phyloP scores from a whole-genome alignment of 208 protist genomes.

The Spironucleus salmonicida region DNA sequence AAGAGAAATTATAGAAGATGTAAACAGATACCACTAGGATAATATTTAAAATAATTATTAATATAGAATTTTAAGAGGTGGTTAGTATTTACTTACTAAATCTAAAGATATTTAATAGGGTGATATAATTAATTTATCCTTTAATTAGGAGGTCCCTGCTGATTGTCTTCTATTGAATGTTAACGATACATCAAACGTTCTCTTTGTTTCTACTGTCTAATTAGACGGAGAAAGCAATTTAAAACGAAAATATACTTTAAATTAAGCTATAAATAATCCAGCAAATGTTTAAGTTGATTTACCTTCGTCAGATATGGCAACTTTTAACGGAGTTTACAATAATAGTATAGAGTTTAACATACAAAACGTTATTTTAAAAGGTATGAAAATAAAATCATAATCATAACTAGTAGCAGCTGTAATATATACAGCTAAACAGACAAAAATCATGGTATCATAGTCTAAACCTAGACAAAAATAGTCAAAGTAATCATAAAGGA shows the following conservation, averaged over 20 bases:
- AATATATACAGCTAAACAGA: neutral
- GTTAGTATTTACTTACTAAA: neutral
- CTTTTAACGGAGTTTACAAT: neutral
- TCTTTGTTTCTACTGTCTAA: neutral
- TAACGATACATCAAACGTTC: neutral
- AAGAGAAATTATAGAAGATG: neutral
- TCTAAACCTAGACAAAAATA: neutral
- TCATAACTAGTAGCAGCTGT: neutral
- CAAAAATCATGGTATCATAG: neutral
- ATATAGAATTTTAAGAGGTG: neutral
- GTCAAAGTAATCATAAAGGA: neutral
- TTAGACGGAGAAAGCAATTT: neutral
- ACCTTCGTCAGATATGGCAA: neutral
- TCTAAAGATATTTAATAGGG: neutral
- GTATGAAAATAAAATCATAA: neutral
- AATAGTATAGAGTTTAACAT: neutral
- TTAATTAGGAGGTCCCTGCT: neutral
- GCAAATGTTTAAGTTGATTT: neutral
- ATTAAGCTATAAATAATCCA: neutral
- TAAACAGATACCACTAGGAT: neutral
- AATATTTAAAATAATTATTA: neutral
- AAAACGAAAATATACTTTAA: neutral
- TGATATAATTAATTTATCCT: neutral
- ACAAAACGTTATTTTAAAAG: neutral
- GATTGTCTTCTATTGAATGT: neutral